Conservation (phyloP, 2,329 filamentous ascomycete genomes). For the Sporothrix pseudoabietina region DNA sequence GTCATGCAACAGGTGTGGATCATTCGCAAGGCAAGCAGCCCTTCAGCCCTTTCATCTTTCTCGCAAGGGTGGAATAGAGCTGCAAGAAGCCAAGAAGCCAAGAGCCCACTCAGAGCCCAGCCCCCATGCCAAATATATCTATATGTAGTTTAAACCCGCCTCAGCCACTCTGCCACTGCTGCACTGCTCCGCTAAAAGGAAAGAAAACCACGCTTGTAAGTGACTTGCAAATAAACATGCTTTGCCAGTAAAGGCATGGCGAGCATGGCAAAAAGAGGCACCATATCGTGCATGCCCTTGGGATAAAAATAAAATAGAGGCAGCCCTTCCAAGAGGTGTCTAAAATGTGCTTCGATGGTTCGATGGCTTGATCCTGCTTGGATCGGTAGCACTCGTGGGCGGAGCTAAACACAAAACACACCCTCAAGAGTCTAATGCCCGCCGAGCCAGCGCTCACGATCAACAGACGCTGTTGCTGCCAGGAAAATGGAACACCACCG, state of each 20-base stretch:
- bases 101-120: not conserved
- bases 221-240: too few species aligned
- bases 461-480: not conserved
- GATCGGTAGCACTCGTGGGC: not conserved
- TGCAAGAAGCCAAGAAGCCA: not conserved
- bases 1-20: not conserved
- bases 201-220: not conserved
- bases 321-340: not conserved
- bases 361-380: too few species aligned
- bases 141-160: not conserved
- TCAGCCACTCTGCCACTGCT: conserved; percentile 14
- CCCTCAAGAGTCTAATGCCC: not conserved
- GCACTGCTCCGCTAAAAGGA: not conserved
- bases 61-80: not conserved
- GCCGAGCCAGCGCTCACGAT: not conserved
- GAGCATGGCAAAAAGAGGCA: too few species aligned
- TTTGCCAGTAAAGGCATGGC: not conserved
- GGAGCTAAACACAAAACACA: not conserved
- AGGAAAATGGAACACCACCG: not conserved
- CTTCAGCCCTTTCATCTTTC: not conserved
- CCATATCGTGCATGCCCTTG: too few species aligned
- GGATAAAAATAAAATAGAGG: not conserved
- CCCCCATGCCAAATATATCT: too few species aligned
- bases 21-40: not conserved
- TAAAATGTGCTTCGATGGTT: too few species aligned